Base-by-base conservation (phyloP, 768 basidiomycete species). In the Chalciporus piperatus region DNA sequence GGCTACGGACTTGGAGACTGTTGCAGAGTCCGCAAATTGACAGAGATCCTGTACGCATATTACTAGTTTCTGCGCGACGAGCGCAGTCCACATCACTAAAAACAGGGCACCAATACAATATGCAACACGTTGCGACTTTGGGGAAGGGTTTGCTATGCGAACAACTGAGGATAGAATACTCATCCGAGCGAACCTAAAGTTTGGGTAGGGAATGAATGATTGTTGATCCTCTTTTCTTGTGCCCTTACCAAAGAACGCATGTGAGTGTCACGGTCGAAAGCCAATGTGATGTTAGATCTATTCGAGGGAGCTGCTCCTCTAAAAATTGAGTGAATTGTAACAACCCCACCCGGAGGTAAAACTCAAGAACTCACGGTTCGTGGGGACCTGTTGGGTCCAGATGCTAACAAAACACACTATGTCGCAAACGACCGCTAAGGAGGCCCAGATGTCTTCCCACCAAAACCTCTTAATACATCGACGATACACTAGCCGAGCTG, bases 361-460 rank as follows among this genome's bases (percentile, higher is more conserved):
- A 32, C 23, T 28, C 25, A 23, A 32, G 38, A 22, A 63, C 66
- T 32, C 41, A 68, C 66, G 7, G 5, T 0, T 12, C 1, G 1
- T 1, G 0, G 53, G 51, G 5, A 17, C 1, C 32, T 16, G 5
- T n/a, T 44, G 28, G 20, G 57, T 56, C 65, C 66, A 68, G 12
- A 63, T 7, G 41, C 56, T 49, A 23, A 40, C 40, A 7, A 66
- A 50, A 48, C 61, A 66, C 10, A 8, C 41, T 7, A 64, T 41
- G 33, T 60, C 64, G 35, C 41, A 59, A 41, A 61, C 14, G 30
- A 66, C 64, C 7, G 65, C 64, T 30, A 57, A 8, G 2, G 50
- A 44, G 6, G 65, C 65, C 65, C 65, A 68, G 28, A 52, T 38
- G 30, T 66, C 65, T 20, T 66, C 65, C 65, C 65, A 68, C 52